Conservation (phyloP, 192 early-diverging fungal genomes). For the Haplosporangium gracile region DNA sequence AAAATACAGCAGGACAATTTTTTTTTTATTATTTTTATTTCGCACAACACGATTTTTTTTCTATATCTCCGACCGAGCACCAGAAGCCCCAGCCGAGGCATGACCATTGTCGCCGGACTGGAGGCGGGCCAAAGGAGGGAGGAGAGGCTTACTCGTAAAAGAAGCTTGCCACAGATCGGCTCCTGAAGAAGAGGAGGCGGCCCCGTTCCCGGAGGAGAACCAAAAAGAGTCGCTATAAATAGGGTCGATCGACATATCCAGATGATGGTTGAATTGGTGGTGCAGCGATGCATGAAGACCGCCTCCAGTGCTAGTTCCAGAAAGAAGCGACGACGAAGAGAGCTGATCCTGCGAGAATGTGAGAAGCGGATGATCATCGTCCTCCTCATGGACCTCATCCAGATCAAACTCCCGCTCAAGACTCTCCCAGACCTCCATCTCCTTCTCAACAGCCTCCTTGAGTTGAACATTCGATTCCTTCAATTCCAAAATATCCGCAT, state of each 20-base stretch:
- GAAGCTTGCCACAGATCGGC: not conserved
- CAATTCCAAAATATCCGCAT: slow-evolving; percentile 19
- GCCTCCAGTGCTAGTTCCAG: not conserved
- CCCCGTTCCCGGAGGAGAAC: not conserved
- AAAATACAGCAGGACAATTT: not conserved
- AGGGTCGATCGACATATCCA: slow-evolving; percentile 1
- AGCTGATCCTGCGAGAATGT: not conserved
- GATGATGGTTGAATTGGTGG: not conserved
- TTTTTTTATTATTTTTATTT: not conserved
- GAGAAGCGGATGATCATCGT: not conserved
- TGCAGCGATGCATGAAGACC: not conserved
- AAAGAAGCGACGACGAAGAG: not conserved
- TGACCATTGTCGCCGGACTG: not conserved
- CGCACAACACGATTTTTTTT: not conserved
- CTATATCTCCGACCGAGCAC: not conserved
- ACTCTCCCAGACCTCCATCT: slow-evolving; percentile 40
- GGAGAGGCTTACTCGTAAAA: not conserved
- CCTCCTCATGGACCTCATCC: not conserved
- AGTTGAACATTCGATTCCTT: slow-evolving; percentile 13
- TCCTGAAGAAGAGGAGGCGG: not conserved
- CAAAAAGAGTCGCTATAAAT: slow-evolving; percentile 14
- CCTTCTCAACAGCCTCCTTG: slow-evolving; percentile 33
- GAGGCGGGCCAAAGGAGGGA: not conserved
- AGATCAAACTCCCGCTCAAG: slow-evolving; percentile 39
- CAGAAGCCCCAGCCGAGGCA: not conserved